These are phyloP conservation scores for Colletotrichum zoysiae DNA, from an alignment of 2,329 filamentous ascomycete species.

Conservation along the genomic window DNA sequence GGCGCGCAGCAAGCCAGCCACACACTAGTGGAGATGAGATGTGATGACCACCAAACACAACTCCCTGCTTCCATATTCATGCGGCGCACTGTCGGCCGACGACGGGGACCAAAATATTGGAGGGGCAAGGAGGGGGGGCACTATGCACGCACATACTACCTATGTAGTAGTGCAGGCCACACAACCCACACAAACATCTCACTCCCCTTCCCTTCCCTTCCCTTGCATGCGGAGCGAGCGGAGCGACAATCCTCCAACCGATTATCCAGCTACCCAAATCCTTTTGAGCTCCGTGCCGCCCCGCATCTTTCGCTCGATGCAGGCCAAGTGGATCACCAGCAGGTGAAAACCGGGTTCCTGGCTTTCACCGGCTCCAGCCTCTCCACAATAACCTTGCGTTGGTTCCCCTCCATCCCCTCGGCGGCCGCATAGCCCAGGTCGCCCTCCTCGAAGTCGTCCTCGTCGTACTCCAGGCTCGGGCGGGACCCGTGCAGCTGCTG, in stretches of 20 bases:
- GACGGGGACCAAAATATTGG: conserved; percentile 9
- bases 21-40: conserved; percentile 25
- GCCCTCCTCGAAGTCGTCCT: conserved; percentile 85
- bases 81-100: conserved; percentile 21
- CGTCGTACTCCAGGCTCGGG: conserved; percentile 52
- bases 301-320: conserved; percentile 31
- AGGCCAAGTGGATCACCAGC: conserved; percentile 74
- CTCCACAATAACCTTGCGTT: conserved; percentile 96
- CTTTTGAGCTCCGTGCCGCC: conserved; percentile 21
- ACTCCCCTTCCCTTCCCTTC: conserved; percentile 9
- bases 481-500: conserved; percentile 62
- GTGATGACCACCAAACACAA: conserved; percentile 23
- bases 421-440: conserved; percentile 96
- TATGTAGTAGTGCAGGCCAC: not conserved
- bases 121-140: not conserved
- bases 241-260: conserved; percentile 26
- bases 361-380: conserved; percentile 95
- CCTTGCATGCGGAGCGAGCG: conserved; percentile 28
- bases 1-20: conserved; percentile 22
- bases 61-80: conserved; percentile 25
- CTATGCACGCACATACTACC: not conserved
- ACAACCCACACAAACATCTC: not conserved
- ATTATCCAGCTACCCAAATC: conserved; percentile 17
- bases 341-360: conserved; percentile 95
- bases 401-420: conserved; percentile 91